A percentile compares a stretch with the other conserved stretches of the same genome.
Conservation (phyloP, 148 eudicot species). For the Fagopyrum tataricum region DNA sequence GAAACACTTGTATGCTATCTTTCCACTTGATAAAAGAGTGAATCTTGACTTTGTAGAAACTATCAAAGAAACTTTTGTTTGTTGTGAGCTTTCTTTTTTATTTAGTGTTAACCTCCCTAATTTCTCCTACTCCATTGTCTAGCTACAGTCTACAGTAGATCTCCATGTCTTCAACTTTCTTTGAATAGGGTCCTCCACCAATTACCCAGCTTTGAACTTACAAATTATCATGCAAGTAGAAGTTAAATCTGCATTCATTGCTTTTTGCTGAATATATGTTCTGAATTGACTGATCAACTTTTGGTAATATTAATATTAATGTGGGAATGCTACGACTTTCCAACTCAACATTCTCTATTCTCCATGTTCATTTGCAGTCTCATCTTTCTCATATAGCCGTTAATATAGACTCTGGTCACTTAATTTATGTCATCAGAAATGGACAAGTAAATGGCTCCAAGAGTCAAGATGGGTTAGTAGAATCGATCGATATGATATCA, state of each 20-base stretch:
- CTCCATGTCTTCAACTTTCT: background rate
- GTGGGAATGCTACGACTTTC: background rate
- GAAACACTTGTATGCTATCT: background rate
- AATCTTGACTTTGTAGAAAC: conserved; percentile 7
- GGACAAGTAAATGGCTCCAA: background rate
- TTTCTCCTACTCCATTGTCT: background rate
- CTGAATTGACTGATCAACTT: background rate
- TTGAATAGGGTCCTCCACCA: conserved; percentile 3
- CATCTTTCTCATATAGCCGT: background rate
- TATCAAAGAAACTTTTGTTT: background rate
- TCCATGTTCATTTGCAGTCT: background rate
- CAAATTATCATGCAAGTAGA: background rate
- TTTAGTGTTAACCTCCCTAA: background rate
- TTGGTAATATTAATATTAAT: background rate
- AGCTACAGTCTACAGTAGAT: background rate
- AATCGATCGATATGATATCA: background rate
- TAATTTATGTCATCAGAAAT: background rate
- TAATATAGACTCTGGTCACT: background rate
- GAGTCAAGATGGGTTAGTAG: background rate
- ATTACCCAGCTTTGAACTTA: background rate
- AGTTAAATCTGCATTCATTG: background rate
- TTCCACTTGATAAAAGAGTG: conserved; percentile 4
- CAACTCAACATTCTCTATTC: background rate
- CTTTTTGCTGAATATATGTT: background rate
- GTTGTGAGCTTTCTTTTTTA: background rate